Conservation (phyloP, 257 asterid species). For the Solanum appendiculatum region DNA sequence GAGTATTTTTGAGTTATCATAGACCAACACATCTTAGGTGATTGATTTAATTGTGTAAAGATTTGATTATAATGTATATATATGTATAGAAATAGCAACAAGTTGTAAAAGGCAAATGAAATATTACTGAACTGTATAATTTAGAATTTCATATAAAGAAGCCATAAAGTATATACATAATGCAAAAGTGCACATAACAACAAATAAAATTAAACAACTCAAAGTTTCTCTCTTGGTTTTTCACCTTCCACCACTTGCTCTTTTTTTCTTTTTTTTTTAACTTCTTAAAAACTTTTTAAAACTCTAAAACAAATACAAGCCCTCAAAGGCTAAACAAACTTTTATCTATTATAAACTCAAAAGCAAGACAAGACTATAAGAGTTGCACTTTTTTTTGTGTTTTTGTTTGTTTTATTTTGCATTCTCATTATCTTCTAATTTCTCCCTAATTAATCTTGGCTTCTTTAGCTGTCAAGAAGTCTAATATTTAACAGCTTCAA, state of each 20-base stretch:
- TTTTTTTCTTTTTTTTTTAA: not conserved
- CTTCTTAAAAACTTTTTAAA: not conserved
- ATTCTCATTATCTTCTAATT: not conserved
- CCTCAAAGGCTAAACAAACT: not conserved
- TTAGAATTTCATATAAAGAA: not conserved
- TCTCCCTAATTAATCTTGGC: not conserved
- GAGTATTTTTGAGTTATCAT: not conserved
- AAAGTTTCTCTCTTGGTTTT: not conserved
- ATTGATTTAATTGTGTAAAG: not conserved
- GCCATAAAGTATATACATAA: not conserved
- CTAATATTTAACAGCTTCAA: constrained; percentile 22
- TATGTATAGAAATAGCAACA: not conserved
- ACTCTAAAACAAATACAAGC: not conserved
- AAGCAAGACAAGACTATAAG: not conserved
- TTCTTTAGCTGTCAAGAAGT: constrained; percentile 20
- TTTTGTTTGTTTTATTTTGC: not conserved
- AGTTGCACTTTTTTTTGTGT: too few species aligned
- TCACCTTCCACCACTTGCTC: not conserved
- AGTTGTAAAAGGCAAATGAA: not conserved
- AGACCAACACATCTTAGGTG: not conserved
- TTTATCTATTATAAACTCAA: not conserved
- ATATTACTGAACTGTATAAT: not conserved
- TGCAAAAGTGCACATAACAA: not conserved
- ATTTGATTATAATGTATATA: not conserved
- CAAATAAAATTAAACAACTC: not conserved